phyloP scores from a whole-genome alignment of 2,329 filamentous ascomycete species.

The Samsoniella hepiali region DNA sequence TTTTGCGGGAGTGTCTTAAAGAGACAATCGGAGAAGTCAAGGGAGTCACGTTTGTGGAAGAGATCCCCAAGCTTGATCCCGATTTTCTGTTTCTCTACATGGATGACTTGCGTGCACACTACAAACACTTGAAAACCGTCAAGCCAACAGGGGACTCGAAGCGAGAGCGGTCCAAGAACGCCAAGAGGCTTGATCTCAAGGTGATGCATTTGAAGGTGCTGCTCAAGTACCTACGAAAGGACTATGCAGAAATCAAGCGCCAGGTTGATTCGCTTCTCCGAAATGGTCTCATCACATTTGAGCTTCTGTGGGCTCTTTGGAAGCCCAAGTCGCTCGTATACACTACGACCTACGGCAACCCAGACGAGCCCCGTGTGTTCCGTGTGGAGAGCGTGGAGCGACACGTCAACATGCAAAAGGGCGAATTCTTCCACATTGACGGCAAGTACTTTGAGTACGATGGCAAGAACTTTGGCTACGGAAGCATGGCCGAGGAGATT shows the following conservation, averaged over 20 bases:
- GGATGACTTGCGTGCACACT: constrained; percentile 65
- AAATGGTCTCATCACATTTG: constrained; percentile 82
- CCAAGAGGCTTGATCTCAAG: constrained; percentile 56
- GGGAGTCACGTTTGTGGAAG: constrained; percentile 73
- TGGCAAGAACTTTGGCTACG: constrained; percentile 79
- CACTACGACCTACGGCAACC: constrained; percentile 70
- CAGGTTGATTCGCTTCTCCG: constrained; percentile 75
- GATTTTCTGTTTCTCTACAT: constrained; percentile 72
- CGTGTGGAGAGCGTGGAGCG: constrained; percentile 75
- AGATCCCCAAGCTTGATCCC: constrained; percentile 69
- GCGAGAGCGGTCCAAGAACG: constrained; percentile 58
- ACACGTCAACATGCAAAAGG: constrained; percentile 64
- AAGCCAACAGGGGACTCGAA: constrained; percentile 47
- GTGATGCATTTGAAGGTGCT: constrained; percentile 67
- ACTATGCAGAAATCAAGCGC: constrained; percentile 75
- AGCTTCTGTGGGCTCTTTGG: constrained; percentile 84
- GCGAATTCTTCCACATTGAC: constrained; percentile 73
- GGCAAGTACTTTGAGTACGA: constrained; percentile 84
- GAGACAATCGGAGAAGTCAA: constrained; percentile 36
- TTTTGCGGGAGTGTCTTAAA: constrained; percentile 62
- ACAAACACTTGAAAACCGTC: constrained; percentile 61
- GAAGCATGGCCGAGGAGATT: constrained; percentile 66
- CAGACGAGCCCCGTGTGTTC: constrained; percentile 76
- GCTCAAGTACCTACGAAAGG: constrained; percentile 73
- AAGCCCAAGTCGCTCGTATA: constrained; percentile 82